Evolutionary conservation across 306 rosid genomes (phyloP), one percentile per base, ranked within the genome.

Genomic region (Casuarina cunninghamiana): DNA sequence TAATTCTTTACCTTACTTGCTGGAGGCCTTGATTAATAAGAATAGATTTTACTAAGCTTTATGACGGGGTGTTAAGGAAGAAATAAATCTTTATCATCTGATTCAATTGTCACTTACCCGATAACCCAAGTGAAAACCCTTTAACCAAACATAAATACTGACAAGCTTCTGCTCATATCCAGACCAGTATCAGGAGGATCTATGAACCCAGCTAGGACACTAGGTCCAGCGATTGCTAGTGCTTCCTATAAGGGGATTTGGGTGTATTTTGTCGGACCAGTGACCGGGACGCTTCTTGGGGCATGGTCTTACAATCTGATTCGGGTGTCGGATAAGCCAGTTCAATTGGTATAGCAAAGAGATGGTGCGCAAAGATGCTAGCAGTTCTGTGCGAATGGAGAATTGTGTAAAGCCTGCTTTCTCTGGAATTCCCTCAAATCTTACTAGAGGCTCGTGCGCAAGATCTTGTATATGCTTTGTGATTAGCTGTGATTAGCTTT

Each of bases 101-200:
- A 26, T 26, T 26, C 32, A 26, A 26, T 26, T n/a, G n/a, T 26
- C 32, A 1, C 32, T 26, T 26, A 26, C 32, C 1, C 32, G 32
- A 26, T 26, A 26, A 26, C 32, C 32, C 32, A 26, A 26, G 32
- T 26, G 32, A 26, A 26, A 26, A 26, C 32, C 32, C 32, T 26
- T 26, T 26, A 26, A 26, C 32, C 32, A 26, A 26, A 10, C 2
- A 10, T 5, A 46, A 50, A 13, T 50, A 5, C 26, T 63, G 1
- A 55, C 38, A 11, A 66, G 6, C 51, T 82, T 67, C 6, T 6
- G 26, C 70, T 65, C 53, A 35, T 71, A 78, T 73, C 1, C 87
- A 92, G 97, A 73, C 97, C 98, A 26, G 75, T 92, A 80, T 90
- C 97, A 41, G 98, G 97, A 38, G 96, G 97, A 45, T 94, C 97